A percentile compares a stretch with the other conserved stretches of the same genome.
Conservation (phyloP, 768 basidiomycete genomes). For the Omphalotus guepiniiformis region DNA sequence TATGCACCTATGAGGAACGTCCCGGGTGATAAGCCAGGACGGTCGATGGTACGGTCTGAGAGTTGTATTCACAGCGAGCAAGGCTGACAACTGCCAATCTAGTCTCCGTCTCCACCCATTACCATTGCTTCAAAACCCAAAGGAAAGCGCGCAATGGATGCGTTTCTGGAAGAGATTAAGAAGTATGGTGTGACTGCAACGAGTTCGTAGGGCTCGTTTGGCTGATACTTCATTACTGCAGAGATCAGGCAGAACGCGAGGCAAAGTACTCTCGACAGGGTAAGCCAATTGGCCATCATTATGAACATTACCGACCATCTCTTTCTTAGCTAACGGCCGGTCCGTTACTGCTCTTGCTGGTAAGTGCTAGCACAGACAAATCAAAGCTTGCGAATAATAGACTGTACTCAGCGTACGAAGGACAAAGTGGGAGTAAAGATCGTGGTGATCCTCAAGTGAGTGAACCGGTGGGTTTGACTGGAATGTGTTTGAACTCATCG, state of each 20-base stretch:
- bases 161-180: constrained; percentile 96
- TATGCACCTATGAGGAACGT: constrained; percentile 39
- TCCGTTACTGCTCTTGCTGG: constrained; percentile 92
- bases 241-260: constrained; percentile 92
- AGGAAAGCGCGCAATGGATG: constrained; percentile 94
- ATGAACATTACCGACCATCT: background rate
- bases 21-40: constrained; percentile 24
- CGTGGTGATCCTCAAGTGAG: constrained; percentile 81
- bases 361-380: constrained; percentile 27
- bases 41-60: constrained; percentile 23
- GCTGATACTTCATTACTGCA: constrained; percentile 28
- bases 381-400: background rate
- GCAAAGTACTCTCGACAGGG: constrained; percentile 73
- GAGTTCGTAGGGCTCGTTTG: constrained; percentile 1
- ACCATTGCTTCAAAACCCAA: constrained; percentile 62
- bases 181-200: constrained; percentile 45
- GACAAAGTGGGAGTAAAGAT: constrained; percentile 87
- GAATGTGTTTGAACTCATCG: background rate
- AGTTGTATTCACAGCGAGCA: too few relatives aligned
- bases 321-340: constrained; percentile 45
- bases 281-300: constrained; percentile 23
- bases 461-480: constrained; percentile 6
- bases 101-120: constrained; percentile 60
- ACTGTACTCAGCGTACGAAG: constrained; percentile 66
- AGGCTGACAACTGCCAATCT: background rate